phyloP scores from a whole-genome alignment of 371 early-diverging fungal species.

The Actinomortierella ambigua region DNA sequence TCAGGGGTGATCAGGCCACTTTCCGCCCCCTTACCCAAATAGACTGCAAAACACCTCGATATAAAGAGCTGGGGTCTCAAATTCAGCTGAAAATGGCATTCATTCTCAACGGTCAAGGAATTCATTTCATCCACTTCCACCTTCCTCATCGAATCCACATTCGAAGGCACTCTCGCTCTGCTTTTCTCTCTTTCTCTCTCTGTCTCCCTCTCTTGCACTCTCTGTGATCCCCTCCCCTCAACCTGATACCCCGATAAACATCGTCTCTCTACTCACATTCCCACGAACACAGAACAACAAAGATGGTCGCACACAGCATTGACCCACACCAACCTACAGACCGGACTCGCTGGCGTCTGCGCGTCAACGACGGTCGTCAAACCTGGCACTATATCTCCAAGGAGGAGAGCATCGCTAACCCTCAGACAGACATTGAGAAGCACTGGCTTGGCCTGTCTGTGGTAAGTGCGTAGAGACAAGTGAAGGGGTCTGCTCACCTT shows the following conservation, averaged over 20 bases:
- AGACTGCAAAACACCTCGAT: not conserved
- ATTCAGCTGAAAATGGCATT: not conserved
- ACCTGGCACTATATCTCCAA: conserved; percentile 88
- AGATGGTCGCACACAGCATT: conserved; percentile 21
- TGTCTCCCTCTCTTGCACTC: not conserved
- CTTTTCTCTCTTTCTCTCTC: not conserved
- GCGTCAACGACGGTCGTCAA: conserved; percentile 85
- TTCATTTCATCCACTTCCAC: not conserved
- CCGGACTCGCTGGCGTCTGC: conserved; percentile 77
- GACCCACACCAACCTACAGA: conserved; percentile 57
- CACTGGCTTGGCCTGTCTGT: conserved; percentile 89
- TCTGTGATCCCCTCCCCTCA: not conserved
- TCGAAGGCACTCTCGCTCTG: not conserved
- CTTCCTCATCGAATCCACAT: not conserved
- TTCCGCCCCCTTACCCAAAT: not conserved
- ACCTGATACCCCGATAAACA: no score
- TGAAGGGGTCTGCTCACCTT: no score
- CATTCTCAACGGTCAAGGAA: not conserved
- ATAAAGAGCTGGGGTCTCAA: not conserved
- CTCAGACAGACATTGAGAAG: conserved; percentile 81
- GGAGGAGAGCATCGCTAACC: conserved; percentile 65
- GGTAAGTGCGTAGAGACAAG: conserved; percentile 57
- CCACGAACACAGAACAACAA: not conserved
- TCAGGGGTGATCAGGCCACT: conserved; percentile 30
- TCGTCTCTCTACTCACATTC: not conserved